Base-by-base conservation (phyloP, 257 asterid species). In the Orobanche coerulescens region DNA sequence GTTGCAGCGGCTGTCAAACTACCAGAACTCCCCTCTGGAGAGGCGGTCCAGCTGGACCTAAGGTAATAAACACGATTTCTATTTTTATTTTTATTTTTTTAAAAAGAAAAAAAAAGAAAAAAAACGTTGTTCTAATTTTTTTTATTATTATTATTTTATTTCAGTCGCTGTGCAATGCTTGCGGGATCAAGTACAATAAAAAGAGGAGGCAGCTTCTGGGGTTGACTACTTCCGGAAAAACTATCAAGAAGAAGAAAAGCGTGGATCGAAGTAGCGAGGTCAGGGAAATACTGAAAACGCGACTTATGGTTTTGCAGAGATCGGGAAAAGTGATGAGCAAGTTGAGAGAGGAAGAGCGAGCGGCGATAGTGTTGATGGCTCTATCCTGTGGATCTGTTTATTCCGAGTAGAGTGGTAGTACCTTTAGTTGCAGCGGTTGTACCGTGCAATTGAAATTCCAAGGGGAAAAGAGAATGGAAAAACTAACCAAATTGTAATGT, bases 11-110 rank as follows among this genome's bases (percentile, higher is more conserved):
- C 69, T 92, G 98, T 62, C 77, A 72, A 56, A 88, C 98, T 6
- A 73, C 98, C 19, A 79, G 71, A 68, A 92, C 98, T 5, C 96
- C 98, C 13, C 88, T 92, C 0, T 92, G 98, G 98, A 68, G 98
- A 68, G 95, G 96, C 73, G 98, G 98, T 30, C 96, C 98, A 25
- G 75, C 77, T 61, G 98, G 98, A 28, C 98, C 96, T 3, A 86
- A 92, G 95, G 98, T 88, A 43, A 19, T n/a, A n/a, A n/a, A n/a
- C n/a, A 24, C 30, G 15, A 9, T 23, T 13, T 50, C 16, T 8
- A 1, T 18, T 18, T 26, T 19, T 10, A 0, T 1, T 51, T n/a
- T n/a, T n/a, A n/a, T n/a, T n/a, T n/a, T n/a, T n/a, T n/a, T n/a
- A n/a, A n/a, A 8, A 40, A 22, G 12, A 26, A 6, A 18, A 6